Conservation (phyloP, 257 asterid genomes). For the Solanum bulbocastanum region DNA sequence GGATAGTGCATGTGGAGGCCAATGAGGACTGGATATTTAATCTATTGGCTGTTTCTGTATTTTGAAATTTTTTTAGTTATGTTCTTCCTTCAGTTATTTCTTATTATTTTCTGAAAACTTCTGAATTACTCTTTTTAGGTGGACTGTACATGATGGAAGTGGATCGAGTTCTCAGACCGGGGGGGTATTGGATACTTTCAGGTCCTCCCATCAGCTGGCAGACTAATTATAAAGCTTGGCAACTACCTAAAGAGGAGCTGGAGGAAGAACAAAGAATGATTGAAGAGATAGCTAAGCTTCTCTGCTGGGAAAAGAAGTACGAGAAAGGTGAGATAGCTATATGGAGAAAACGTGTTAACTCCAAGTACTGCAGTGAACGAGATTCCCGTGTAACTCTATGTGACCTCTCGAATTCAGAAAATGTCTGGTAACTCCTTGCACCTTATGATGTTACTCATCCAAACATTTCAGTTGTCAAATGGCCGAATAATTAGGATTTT, state of each 20-base stretch:
- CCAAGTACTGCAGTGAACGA: constrained; percentile 11
- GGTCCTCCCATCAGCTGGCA: constrained; percentile 40
- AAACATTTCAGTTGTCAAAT: not conserved
- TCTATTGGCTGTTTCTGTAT: not conserved
- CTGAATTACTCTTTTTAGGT: constrained; percentile 2
- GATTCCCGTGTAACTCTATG: constrained; percentile 22
- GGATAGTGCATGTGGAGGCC: not conserved
- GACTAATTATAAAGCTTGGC: constrained; percentile 20
- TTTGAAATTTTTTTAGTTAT: not conserved
- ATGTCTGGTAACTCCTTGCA: constrained; percentile 19
- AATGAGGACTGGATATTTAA: not conserved
- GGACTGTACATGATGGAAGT: constrained; percentile 34
- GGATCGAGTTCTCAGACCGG: constrained; percentile 35
- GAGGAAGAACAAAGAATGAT: constrained; percentile 26
- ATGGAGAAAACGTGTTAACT: constrained; percentile 30
- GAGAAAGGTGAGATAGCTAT: constrained; percentile 31
- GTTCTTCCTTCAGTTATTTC: not conserved
- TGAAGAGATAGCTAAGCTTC: constrained; percentile 25
- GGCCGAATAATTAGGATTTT: not conserved
- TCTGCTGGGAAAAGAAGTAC: constrained; percentile 34
- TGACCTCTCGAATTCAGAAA: constrained; percentile 6
- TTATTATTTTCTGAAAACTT: not conserved
- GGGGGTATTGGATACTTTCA: constrained; percentile 40
- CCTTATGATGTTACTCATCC: not conserved
- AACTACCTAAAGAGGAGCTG: constrained; percentile 21